Conservation (phyloP, 1,284 basidiomycete species). For the Ceratobasidium sp. region DNA sequence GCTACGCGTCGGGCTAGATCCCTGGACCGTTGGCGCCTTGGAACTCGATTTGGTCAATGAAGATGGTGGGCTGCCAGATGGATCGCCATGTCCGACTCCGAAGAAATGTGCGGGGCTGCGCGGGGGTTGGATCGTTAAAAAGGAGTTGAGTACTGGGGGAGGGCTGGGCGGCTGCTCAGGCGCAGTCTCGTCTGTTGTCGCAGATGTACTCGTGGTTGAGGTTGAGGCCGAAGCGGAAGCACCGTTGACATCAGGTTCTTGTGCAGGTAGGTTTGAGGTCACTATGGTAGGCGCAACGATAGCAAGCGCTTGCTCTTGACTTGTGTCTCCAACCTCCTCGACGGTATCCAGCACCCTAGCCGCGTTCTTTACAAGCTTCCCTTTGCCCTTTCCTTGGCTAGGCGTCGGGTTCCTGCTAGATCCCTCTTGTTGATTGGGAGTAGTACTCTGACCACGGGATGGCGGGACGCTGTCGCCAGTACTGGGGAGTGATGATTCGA, state of each 20-base stretch:
- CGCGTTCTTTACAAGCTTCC: constrained; percentile 6
- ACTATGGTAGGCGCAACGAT: neutral
- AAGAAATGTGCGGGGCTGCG: constrained; percentile 33
- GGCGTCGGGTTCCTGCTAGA: constrained; percentile 4
- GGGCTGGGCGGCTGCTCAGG: constrained; percentile 7
- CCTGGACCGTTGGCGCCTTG: constrained; percentile 4
- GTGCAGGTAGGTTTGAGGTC: neutral
- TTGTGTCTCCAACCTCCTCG: constrained; percentile 10
- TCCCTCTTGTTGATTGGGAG: constrained; percentile 7
- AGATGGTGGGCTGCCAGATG: constrained; percentile 33
- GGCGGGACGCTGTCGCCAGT: constrained; percentile 15
- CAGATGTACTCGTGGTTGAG: neutral
- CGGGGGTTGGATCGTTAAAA: constrained; percentile 7
- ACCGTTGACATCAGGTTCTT: neutral
- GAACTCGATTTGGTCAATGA: constrained; percentile 29
- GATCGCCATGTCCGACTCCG: constrained; percentile 4
- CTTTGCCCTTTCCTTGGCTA: constrained; percentile 36
- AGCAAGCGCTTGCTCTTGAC: neutral
- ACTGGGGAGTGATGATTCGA: neutral
- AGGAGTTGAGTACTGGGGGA: constrained; percentile 14
- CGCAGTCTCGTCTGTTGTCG: neutral
- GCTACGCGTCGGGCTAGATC: constrained; percentile 12
- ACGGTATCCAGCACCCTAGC: constrained; percentile 25
- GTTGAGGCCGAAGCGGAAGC: neutral
- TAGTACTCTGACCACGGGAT: constrained; percentile 14